phyloP scores from a whole-genome alignment of 2,329 filamentous ascomycete species.

The Aspergillus spinulosporus region DNA sequence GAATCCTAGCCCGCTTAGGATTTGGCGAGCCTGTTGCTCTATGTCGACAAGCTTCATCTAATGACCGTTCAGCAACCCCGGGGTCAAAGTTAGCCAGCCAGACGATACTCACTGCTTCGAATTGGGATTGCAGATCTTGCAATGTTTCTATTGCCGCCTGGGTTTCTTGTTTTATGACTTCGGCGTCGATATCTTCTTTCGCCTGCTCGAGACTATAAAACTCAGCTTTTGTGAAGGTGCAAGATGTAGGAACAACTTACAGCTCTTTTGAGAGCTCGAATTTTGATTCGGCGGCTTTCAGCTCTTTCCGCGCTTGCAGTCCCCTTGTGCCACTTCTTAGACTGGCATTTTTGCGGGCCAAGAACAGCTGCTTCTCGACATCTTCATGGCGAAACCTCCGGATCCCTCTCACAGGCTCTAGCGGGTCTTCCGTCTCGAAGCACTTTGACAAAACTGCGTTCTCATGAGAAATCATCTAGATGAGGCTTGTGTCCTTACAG shows the following conservation, averaged over 20 bases:
- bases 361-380: slow-evolving; percentile 63
- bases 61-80: background rate
- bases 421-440: slow-evolving; percentile 58
- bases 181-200: slow-evolving; percentile 57
- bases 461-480: background rate
- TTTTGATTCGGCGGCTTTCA: slow-evolving; percentile 68
- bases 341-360: slow-evolving; percentile 70
- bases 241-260: slow-evolving; percentile 41
- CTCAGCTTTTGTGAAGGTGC: background rate
- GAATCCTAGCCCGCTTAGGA: slow-evolving; percentile 72
- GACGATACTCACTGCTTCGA: slow-evolving; percentile 57
- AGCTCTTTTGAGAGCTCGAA: slow-evolving; percentile 58
- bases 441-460: slow-evolving; percentile 58
- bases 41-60: slow-evolving; percentile 59
- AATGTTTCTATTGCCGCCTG: slow-evolving; percentile 70
- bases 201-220: slow-evolving; percentile 49
- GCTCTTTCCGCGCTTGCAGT: slow-evolving; percentile 71
- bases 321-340: slow-evolving; percentile 74
- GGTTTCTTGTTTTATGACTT: slow-evolving; percentile 63
- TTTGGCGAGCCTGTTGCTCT: slow-evolving; percentile 65
- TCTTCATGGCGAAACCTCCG: slow-evolving; percentile 64
- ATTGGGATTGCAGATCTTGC: slow-evolving; percentile 64
- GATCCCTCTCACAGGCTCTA: slow-evolving; percentile 61
- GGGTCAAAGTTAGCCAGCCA: background rate
- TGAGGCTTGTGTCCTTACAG: slow-evolving; percentile 41